Base-by-base conservation (phyloP, 257 asterid species). In the Handroanthus guayacan region DNA sequence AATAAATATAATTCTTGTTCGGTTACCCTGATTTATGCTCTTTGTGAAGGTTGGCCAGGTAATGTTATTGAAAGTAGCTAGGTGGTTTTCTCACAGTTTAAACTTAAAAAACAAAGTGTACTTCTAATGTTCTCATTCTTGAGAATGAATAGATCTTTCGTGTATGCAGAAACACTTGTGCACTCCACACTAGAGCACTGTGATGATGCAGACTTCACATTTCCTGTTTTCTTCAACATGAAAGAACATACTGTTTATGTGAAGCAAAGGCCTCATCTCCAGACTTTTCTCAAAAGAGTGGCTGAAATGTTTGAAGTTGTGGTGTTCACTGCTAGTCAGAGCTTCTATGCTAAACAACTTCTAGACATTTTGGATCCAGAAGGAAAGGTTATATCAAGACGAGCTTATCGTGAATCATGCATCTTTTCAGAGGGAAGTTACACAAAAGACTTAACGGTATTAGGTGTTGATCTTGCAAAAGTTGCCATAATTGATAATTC, bases 401-500 rank as follows among this genome's bases (percentile, higher is more conserved):
- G 98, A 68, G 98, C 97, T 52, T 95, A 91, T 86, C 98, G 98
- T 44, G 99, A 95, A 78, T 91, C 99, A 47, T 95, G 99, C 89
- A 83, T 88, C 70, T 80, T 91, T 79, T 75, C 86, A 9, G 97
- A 93, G 78, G 98, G 94, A 67, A 78, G 66, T 81, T 95, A 92
- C 78, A 76, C 82, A 14, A 95, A 95, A 82, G 99, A 95, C 90
- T 88, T 95, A 60, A 93, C 98, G n/a, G 89, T 93, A 67, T 84
- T 95, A 80, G 99, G 96, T 62, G 91, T 89, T n/a, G 95, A 95
- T 84, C 94, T 95, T 57, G 95, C 99, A 52, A 95, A 90, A 80
- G 87, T 91, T 87, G 94, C 85, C 66, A 95, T 95, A 57, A 86
- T 95, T 77, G 99, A 92, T 81, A 95, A 95, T 81, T 83, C 93